Percentiles rank a stretch among this genome's conserved stretches.
Evolutionary conservation across 148 eudicot genomes (phyloP).

Genomic region (Bassia scoparia): DNA sequence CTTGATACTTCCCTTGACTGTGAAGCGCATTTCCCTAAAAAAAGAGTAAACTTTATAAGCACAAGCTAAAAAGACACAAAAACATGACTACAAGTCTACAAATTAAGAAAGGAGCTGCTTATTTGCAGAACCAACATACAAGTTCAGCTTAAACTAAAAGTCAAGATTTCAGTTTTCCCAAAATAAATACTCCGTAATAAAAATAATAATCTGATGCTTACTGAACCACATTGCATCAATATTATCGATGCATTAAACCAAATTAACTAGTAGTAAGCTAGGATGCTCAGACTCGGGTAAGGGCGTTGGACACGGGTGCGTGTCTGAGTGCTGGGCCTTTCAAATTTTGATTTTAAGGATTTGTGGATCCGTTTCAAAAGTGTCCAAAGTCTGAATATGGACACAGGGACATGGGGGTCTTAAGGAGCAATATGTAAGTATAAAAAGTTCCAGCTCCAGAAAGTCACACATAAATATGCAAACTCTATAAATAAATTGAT

Average conservation of each 20-base stretch:
- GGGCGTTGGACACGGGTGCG: too few species aligned
- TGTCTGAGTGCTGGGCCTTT: too few species aligned
- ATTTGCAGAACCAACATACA: neutral
- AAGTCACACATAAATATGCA: neutral
- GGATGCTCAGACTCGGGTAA: too few species aligned
- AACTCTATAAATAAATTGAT: neutral
- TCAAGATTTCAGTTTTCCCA: neutral
- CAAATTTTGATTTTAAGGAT: too few species aligned
- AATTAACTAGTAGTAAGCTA: neutral
- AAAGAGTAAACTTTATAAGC: slow-evolving; percentile 19
- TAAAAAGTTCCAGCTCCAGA: neutral
- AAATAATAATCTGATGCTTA: neutral
- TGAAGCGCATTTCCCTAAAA: slow-evolving; percentile 86
- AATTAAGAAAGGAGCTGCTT: neutral
- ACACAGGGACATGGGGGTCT: too few species aligned
- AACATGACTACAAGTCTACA: neutral
- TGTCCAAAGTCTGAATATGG: too few species aligned
- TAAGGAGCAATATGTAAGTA: too few species aligned
- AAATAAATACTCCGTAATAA: too few species aligned
- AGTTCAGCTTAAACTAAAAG: neutral
- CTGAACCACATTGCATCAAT: neutral
- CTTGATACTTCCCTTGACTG: slow-evolving; percentile 66
- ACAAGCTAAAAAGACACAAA: neutral
- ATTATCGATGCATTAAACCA: neutral
- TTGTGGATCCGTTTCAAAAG: too few species aligned